phyloP scores from a whole-genome alignment of 2,329 filamentous ascomycete genomes.

The Aureobasidium sp. region DNA sequence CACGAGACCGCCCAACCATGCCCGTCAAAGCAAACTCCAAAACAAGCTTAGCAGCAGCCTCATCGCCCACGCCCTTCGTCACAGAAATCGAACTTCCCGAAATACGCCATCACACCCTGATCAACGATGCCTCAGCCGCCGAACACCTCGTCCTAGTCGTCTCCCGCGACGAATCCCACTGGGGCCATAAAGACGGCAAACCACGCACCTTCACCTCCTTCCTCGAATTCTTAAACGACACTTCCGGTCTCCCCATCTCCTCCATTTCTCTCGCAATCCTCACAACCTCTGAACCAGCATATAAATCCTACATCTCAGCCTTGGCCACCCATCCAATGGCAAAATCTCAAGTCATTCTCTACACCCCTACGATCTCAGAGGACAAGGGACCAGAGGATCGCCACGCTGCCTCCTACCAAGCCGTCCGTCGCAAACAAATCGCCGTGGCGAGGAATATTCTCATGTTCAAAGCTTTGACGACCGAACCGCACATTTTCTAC shows the following conservation, averaged over 20 bases:
- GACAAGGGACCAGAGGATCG: not conserved
- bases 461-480: not conserved
- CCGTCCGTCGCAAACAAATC: slow-evolving; percentile 4
- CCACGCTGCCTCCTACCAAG: not conserved
- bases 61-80: not conserved
- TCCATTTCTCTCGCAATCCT: slow-evolving; percentile 1
- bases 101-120: not conserved
- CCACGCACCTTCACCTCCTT: not conserved
- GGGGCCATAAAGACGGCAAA: slow-evolving; percentile 5
- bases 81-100: not conserved
- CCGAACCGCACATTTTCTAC: slow-evolving; percentile 7
- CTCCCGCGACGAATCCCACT: not conserved
- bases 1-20: not conserved
- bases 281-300: not conserved
- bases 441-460: not conserved
- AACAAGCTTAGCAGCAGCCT: not conserved
- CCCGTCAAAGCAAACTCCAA: not conserved
- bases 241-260: not conserved
- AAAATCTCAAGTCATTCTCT: slow-evolving; percentile 1
- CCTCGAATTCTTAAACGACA: slow-evolving; percentile 5
- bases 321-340: not conserved
- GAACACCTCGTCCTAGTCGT: slow-evolving; percentile 15
- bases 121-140: slow-evolving; percentile 4
- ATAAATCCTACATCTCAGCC: not conserved
- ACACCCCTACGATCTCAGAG: not conserved